A percentile compares a stretch with the other conserved stretches of the same genome.
Conservation (phyloP, 2,329 filamentous ascomycete genomes). For the Penicillium brevicompactum region DNA sequence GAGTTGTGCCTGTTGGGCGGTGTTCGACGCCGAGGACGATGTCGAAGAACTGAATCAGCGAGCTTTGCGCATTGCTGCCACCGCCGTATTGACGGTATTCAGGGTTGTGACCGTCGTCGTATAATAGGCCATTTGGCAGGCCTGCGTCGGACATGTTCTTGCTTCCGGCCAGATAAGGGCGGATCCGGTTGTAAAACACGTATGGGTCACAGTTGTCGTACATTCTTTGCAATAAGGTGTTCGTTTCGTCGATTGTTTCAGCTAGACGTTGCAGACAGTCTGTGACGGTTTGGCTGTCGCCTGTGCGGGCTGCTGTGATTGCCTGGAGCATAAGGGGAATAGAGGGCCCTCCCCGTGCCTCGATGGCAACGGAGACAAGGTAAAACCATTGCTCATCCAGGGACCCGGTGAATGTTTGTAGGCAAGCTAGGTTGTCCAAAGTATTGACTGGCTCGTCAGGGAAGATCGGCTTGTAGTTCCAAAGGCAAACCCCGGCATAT, state of each 20-base stretch:
- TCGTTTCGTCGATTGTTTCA: slow-evolving; percentile 84
- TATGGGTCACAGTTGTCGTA: slow-evolving; percentile 93
- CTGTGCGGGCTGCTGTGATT: slow-evolving; percentile 73
- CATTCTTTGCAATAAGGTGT: slow-evolving; percentile 78
- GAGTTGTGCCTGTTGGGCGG: slow-evolving; percentile 76
- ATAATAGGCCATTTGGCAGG: slow-evolving; percentile 81
- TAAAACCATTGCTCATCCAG: slow-evolving; percentile 99
- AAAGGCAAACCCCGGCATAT: slow-evolving; percentile 87
- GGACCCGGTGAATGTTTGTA: slow-evolving; percentile 90
- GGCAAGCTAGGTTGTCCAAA: slow-evolving; percentile 82
- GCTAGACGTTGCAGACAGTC: slow-evolving; percentile 79
- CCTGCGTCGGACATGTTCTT: slow-evolving; percentile 98
- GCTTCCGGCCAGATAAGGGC: slow-evolving; percentile 92
- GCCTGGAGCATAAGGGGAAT: slow-evolving; percentile 87
- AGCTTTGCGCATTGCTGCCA: slow-evolving; percentile 96
- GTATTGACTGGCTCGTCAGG: slow-evolving; percentile 77
- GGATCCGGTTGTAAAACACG: slow-evolving; percentile 92
- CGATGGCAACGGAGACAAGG: slow-evolving; percentile 90
- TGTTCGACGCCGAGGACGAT: slow-evolving; percentile 87
- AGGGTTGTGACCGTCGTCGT: slow-evolving; percentile 75
- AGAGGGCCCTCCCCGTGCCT: slow-evolving; percentile 84
- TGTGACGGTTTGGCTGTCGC: slow-evolving; percentile 71
- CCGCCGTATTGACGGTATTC: slow-evolving; percentile 84
- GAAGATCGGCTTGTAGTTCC: slow-evolving; percentile 97
- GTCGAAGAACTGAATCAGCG: slow-evolving; percentile 96